Base-by-base conservation (phyloP, 2,329 filamentous ascomycete species). In the Rhytidhysteron rufulum region DNA sequence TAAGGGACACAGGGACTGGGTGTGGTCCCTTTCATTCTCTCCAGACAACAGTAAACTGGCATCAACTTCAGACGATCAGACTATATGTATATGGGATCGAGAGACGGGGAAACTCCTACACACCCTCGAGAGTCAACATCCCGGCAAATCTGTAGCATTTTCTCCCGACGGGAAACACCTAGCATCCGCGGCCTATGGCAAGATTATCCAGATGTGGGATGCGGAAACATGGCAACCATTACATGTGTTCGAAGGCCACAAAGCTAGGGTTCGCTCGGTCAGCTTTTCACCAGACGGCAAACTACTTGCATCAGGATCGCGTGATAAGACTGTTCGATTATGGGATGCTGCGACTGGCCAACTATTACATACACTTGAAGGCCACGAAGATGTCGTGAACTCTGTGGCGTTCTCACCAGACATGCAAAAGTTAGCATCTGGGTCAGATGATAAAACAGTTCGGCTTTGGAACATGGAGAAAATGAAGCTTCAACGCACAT, bases 51-150 rank as follows among this genome's bases (percentile, higher is more conserved):
- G 16, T 2, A 29, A 25, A 21, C 33, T 51, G 27, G 48, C 48
- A 10, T 51, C 48, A 10, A 41, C 18, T 8, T 50, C 45, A 24
- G 13, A 17, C 15, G 44, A 51, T 29, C 39, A 30, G 3, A 44
- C 40, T 1, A 34, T 50, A 16, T 37, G 32, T 41, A 18, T 51
- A 33, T 51, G 47, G 48, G 48, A 50, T 29, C 27, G 40, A 20
- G 19, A 1, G 35, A 43, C 29, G 13, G 43, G 43, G n/a, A 16
- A 16, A 19, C 29, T 35, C 6, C 43, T 46, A n/a, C 36, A 32
- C 5, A 42, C 29, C 10, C 22, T 42, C 2, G 13, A 35, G 40
- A 18, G 13, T 17, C 16, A 40, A n/a, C n/a, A n/a, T n/a, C n/a
- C n/a, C n/a, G n/a, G n/a, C n/a, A n/a, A n/a, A n/a, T n/a, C 34